Base-by-base conservation (phyloP, 2,329 filamentous ascomycete genomes). In the Cercospora sp. region DNA sequence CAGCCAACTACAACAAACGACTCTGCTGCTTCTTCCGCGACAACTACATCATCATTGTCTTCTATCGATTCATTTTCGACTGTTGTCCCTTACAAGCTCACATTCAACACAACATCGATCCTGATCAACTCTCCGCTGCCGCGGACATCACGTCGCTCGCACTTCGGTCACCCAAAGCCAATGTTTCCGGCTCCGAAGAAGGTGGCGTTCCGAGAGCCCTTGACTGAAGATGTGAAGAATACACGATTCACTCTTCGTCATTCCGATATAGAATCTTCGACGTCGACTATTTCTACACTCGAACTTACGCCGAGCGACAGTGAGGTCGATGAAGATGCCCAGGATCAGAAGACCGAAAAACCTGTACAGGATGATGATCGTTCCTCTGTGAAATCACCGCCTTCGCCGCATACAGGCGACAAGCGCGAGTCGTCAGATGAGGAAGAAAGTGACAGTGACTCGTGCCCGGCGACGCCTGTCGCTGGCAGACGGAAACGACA, bases 181-280 rank as follows among this genome's bases (percentile, higher is more conserved):
- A 77, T 80, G 76, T 88, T 88, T 73, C 86, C 86, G 3, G 80
- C 84, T 2, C 79, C 83, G 72, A 89, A 89, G 79, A 82, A 81
- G 69, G 87, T 89, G 12, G 83, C 82, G 28, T 89, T 88, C 74
- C 81, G 83, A 20, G 80, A 79, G 12, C 83, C 85, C 18, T 75
- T 89, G 28, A 86, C 86, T 57, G 87, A 89, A 74, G 86, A 87
- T 66, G 87, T 89, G 72, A 81, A 81, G 69, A 89, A 82, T 2
- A 81, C 82, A 48, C 82, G 79, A 66, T 89, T 87, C 76, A 85
- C 83, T 5, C 77, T 84, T 63, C 83, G 83, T 42, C 86, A 88
- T 70, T 85, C 84, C 0, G 87, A 89, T 74, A 77, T 89, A 10
- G 77, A 81, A 7, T 79, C 81, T 59, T 79, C 76, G 1, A 70